phyloP scores from a whole-genome alignment of 371 early-diverging fungal species.

The Phascolomyces articulosus region DNA sequence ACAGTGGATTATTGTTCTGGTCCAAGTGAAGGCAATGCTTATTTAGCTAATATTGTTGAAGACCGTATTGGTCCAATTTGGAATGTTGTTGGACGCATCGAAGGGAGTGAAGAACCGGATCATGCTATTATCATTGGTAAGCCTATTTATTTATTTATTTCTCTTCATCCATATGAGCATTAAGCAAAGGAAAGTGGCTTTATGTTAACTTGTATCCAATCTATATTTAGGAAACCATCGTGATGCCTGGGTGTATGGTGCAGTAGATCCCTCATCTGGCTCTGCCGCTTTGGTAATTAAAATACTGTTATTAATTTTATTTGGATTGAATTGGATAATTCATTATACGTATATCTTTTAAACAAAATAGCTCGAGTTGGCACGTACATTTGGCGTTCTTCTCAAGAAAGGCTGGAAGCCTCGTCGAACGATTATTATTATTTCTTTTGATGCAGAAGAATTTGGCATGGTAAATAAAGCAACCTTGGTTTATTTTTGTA shows the following conservation, averaged over 20 bases:
- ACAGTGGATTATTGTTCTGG: slow-evolving; percentile 59
- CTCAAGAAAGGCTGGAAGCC: slow-evolving; percentile 61
- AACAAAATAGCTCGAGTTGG: slow-evolving; percentile 41
- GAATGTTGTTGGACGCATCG: slow-evolving; percentile 66
- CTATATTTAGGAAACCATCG: slow-evolving; percentile 52
- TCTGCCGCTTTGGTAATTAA: slow-evolving; percentile 45
- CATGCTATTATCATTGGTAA: slow-evolving; percentile 57
- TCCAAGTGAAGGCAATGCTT: slow-evolving; percentile 50
- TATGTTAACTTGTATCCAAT: no score
- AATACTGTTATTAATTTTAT: neutral
- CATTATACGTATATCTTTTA: neutral
- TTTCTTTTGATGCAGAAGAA: slow-evolving; percentile 68
- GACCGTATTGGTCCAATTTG: slow-evolving; percentile 61
- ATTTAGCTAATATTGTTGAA: slow-evolving; percentile 58
- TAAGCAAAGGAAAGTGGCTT: neutral
- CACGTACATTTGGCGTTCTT: slow-evolving; percentile 49
- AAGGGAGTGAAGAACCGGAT: slow-evolving; percentile 60
- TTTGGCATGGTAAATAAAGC: slow-evolving; percentile 38
- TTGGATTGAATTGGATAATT: neutral
- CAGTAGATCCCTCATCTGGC: slow-evolving; percentile 68
- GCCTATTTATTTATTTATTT: neutral
- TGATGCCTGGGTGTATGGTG: slow-evolving; percentile 70
- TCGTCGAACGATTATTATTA: slow-evolving; percentile 55
- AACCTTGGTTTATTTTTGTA: no score
- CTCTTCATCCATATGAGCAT: neutral